Evolutionary conservation across 768 basidiomycete genomes (phyloP).

Genomic region (Leucosporidium scottii): DNA sequence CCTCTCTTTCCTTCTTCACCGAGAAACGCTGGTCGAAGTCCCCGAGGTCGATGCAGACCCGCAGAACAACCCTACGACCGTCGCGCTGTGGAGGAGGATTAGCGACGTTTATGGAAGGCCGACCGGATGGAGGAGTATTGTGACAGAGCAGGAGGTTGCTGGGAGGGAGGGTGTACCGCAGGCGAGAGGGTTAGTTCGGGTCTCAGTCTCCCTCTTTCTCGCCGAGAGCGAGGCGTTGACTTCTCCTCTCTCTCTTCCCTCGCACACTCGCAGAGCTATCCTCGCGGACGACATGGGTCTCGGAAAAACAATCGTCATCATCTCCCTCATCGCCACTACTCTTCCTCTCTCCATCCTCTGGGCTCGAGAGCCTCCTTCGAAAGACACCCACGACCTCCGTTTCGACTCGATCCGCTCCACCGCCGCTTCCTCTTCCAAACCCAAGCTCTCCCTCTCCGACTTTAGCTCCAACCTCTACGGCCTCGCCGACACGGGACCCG

Average conservation of each 20-base stretch:
- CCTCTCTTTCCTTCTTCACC: conserved; percentile 84
- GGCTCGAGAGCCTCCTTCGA: conserved; percentile 49
- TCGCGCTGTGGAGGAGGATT: conserved; percentile 48
- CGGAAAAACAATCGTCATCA: conserved; percentile 93
- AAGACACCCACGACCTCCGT: conserved; percentile 44
- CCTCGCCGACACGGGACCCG: neutral
- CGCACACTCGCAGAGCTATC: conserved; percentile 72
- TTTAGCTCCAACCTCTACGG: conserved; percentile 15
- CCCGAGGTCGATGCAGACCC: conserved; percentile 16
- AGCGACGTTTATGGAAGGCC: conserved; percentile 42
- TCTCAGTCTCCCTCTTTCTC: too few relatives aligned
- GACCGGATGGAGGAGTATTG: conserved; percentile 64
- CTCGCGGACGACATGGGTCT: conserved; percentile 97
- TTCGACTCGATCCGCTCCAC: conserved; percentile 13
- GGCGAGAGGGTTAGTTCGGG: conserved; percentile 21
- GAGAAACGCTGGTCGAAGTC: conserved; percentile 49
- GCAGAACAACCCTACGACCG: conserved; percentile 23
- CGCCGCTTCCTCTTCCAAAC: neutral
- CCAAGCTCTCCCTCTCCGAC: conserved; percentile 1
- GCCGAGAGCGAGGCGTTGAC: too few relatives aligned
- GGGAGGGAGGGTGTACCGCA: conserved; percentile 27
- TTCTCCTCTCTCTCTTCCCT: too few relatives aligned
- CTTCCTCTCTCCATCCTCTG: conserved; percentile 62
- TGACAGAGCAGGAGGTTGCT: conserved; percentile 67
- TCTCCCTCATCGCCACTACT: conserved; percentile 85